These are phyloP conservation scores for Vicia villosa DNA, from an alignment of 306 rosid species.

Conservation along the genomic window DNA sequence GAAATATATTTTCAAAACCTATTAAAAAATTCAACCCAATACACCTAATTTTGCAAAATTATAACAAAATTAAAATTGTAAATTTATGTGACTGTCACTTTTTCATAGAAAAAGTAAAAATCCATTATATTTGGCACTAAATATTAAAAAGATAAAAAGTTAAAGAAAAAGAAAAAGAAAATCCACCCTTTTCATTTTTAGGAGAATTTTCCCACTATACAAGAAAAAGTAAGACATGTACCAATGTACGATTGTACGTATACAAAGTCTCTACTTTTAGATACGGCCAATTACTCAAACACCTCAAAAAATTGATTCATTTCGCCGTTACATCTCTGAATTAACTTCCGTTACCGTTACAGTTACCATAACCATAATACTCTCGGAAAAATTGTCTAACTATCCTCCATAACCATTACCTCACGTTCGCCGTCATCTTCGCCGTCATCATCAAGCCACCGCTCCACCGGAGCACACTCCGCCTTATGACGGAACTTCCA, in stretches of 20 bases:
- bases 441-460: conserved; percentile 66
- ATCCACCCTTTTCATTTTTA: conserved; percentile 25
- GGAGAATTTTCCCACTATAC: conserved; percentile 40
- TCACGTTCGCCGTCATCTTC: conserved; percentile 44
- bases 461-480: conserved; percentile 74
- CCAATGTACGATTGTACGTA: not conserved
- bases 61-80: not conserved
- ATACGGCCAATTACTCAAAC: conserved; percentile 22
- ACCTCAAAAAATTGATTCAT: conserved; percentile 44
- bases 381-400: conserved; percentile 39
- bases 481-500: conserved; percentile 90
- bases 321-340: conserved; percentile 20
- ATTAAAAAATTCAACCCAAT: not conserved
- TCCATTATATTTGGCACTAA: not conserved
- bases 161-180: not conserved
- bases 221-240: conserved; percentile 7
- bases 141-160: not conserved
- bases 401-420: conserved; percentile 44
- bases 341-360: conserved; percentile 14
- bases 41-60: not conserved
- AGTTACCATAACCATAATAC: not conserved
- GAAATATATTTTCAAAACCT: not conserved
- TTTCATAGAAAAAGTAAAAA: not conserved
- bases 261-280: conserved; percentile 14
- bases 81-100: not conserved